These are phyloP conservation scores for Fusarium lateritium DNA, from an alignment of 2,329 filamentous ascomycete genomes.

Conservation along the genomic window DNA sequence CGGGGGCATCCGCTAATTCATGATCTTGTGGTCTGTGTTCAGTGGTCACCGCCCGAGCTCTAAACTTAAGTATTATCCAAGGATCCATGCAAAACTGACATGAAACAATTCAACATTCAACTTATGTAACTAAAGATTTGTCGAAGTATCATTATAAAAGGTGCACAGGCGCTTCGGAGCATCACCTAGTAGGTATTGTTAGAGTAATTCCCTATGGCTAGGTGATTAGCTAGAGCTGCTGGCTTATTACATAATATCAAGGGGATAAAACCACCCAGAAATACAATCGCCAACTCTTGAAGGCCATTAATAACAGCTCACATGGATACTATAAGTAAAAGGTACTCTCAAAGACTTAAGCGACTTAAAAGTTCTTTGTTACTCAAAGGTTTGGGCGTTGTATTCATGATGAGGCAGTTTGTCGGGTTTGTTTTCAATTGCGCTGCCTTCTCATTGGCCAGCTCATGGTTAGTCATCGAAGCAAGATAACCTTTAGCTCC, in stretches of 20 bases:
- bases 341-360: not conserved
- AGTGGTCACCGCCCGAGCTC: no score
- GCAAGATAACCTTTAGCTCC: slow-evolving; percentile 32
- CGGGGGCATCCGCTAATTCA: slow-evolving; percentile 25
- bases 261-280: not conserved
- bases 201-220: no score
- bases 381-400: not conserved
- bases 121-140: no score
- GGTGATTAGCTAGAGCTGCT: not conserved
- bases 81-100: no score
- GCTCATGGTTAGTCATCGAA: slow-evolving; percentile 35
- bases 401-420: slow-evolving; percentile 3
- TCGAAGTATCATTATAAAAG: no score
- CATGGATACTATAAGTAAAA: not conserved
- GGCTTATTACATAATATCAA: not conserved
- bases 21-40: slow-evolving; percentile 1
- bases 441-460: slow-evolving; percentile 38
- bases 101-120: no score
- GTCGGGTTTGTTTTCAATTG: slow-evolving; percentile 10
- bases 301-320: not conserved
- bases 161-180: no score
- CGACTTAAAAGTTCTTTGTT: not conserved
- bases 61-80: no score
- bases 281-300: not conserved
- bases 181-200: no score